These are phyloP conservation scores for Gnaphalium uliginosum DNA, from an alignment of 129 eudicot genomes.

Conservation along the genomic window DNA sequence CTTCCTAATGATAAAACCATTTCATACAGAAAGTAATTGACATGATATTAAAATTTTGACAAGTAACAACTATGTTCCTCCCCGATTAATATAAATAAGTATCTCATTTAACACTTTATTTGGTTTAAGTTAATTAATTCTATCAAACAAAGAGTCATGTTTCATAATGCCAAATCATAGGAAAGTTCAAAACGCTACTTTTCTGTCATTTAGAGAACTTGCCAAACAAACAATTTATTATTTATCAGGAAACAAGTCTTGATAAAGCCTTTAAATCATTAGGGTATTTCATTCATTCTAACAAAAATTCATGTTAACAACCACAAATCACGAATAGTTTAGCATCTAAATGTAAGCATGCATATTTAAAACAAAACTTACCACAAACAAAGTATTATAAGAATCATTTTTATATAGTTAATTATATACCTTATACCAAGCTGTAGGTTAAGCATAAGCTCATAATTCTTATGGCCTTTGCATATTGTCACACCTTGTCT, in stretches of 20 bases:
- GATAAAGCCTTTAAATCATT: too few relatives aligned
- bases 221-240: too few relatives aligned
- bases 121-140: too few relatives aligned
- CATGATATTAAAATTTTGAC: background rate
- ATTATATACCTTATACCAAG: constrained; percentile 89
- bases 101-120: too few relatives aligned
- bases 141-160: too few relatives aligned
- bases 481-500: constrained; percentile 74
- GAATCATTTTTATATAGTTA: background rate
- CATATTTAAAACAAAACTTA: background rate
- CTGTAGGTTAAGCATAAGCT: constrained; percentile 92
- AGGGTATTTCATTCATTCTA: background rate
- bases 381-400: background rate
- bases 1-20: background rate
- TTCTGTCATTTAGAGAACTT: too few relatives aligned
- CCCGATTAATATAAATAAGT: too few relatives aligned
- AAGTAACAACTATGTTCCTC: background rate
- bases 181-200: too few relatives aligned
- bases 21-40: background rate
- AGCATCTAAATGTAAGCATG: background rate
- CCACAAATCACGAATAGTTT: background rate
- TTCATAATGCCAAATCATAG: too few relatives aligned
- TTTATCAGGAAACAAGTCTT: too few relatives aligned
- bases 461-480: constrained; percentile 89
- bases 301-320: background rate